phyloP scores from a whole-genome alignment of 176 grass and related monocot genomes.

The Carex myosuroides region DNA sequence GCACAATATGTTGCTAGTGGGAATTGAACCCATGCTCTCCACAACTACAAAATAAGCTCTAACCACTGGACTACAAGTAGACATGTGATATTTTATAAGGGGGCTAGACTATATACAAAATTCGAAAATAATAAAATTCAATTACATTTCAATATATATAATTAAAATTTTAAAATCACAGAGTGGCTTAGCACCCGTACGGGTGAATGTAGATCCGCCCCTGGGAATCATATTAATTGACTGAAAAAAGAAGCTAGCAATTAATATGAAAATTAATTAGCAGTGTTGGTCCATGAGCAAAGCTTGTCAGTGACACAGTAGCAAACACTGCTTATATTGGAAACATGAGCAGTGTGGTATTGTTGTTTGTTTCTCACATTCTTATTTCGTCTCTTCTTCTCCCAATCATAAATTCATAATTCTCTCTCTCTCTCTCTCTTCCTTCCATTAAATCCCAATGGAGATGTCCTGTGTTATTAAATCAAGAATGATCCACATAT shows the following conservation, averaged over 20 bases:
- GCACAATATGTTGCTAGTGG: too few species aligned
- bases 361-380: neutral
- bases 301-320: neutral
- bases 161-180: too few species aligned
- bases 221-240: neutral
- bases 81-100: too few species aligned
- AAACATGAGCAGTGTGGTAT: neutral
- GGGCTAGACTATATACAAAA: too few species aligned
- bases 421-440: neutral
- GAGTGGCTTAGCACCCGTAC: too few species aligned
- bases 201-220: too few species aligned
- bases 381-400: constrained; percentile 2
- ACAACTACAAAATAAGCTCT: too few species aligned
- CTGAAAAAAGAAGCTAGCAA: neutral
- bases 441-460: neutral
- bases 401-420: neutral
- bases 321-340: neutral
- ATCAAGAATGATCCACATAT: neutral
- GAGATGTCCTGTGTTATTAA: neutral
- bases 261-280: neutral
- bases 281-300: neutral
- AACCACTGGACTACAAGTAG: too few species aligned
- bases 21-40: too few species aligned
- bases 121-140: too few species aligned
- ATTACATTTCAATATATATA: too few species aligned